These are phyloP conservation scores for Aspergillus quadricinctus DNA, from an alignment of 2,329 filamentous ascomycete genomes.

Conservation along the genomic window DNA sequence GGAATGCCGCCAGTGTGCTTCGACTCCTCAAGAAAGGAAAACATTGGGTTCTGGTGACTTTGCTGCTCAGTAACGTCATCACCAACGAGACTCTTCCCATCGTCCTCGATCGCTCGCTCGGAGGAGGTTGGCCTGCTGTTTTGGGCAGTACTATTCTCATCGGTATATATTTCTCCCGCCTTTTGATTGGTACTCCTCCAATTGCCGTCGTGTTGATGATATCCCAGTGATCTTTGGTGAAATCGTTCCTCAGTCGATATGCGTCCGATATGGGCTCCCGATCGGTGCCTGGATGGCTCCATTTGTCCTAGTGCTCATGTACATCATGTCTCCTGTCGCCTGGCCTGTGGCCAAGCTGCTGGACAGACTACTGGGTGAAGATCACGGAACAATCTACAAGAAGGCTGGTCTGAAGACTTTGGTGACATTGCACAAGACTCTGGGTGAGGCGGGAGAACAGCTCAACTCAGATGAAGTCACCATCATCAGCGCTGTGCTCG, in stretches of 20 bases:
- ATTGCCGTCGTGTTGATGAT: background rate
- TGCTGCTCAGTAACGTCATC: slow-evolving; percentile 93
- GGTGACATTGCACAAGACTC: slow-evolving; percentile 87
- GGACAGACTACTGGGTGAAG: slow-evolving; percentile 86
- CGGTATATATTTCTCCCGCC: slow-evolving; percentile 50
- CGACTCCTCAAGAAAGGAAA: slow-evolving; percentile 80
- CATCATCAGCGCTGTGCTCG: slow-evolving; percentile 94
- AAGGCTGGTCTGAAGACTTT: slow-evolving; percentile 96
- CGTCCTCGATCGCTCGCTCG: slow-evolving; percentile 86
- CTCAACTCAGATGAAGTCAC: slow-evolving; percentile 97
- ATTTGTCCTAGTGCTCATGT: slow-evolving; percentile 85
- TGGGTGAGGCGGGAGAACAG: slow-evolving; percentile 78
- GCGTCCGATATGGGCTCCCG: slow-evolving; percentile 89
- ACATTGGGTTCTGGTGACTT: slow-evolving; percentile 95
- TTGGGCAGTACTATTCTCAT: slow-evolving; percentile 90
- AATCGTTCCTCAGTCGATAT: slow-evolving; percentile 91
- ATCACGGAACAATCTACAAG: slow-evolving; percentile 96
- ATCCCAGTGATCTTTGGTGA: slow-evolving; percentile 90
- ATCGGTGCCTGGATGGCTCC: slow-evolving; percentile 94
- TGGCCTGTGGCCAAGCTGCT: slow-evolving; percentile 96
- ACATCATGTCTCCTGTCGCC: slow-evolving; percentile 79
- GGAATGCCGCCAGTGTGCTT: slow-evolving; percentile 77
- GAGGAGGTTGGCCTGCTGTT: slow-evolving; percentile 90
- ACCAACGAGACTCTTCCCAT: slow-evolving; percentile 97
- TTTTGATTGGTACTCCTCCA: background rate